Base-by-base conservation (phyloP, 208 protist species). In the Trypanosoma avium region DNA sequence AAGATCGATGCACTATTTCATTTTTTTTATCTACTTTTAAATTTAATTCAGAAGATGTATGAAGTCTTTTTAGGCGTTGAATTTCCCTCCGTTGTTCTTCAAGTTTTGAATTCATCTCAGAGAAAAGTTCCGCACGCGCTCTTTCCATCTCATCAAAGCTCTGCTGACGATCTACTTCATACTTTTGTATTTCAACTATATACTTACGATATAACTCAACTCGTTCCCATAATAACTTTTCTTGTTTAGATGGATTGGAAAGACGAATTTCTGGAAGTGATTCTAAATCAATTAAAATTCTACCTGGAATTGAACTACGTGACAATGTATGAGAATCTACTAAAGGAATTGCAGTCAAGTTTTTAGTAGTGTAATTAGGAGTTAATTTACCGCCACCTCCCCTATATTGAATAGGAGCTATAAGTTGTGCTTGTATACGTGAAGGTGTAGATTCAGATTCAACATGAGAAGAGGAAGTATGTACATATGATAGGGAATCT, bases 111-210 rank as follows among this genome's bases (percentile, higher is more conserved):
- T 94, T 92, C 84, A 94, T 92, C 26, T 67, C 77, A 13, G 75
- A 73, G 52, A 94, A 92, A 24, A 94, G 73, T 65, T 90, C 84
- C 0, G 85, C 85, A 4, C 88, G 78, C 7, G 79, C 76, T 9
- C 63, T 76, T 61, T 93, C 87, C 76, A 90, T 90, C 46, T 90
- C 79, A 54, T 83, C 74, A 66, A 89, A 89, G 33, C 75, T 79
- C 27, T 70, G 42, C 67, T 88, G 81, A n/a, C 83, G 61, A 55
- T 86, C 86, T 8, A 70, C 46, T 67, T 90, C 86, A 63, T 75
- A 86, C 1, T 58, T 56, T 56, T 86, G 73, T 65, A 85, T 79
- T 40, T 86, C 55, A 0, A 63, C 59, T 38, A 90, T 57, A 33
- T 82, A 61, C 49, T 64, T 60, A 49, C 84, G 72, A 60, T 86